Conservation (phyloP, 164 flowering plant genomes). For the Sedum album region DNA sequence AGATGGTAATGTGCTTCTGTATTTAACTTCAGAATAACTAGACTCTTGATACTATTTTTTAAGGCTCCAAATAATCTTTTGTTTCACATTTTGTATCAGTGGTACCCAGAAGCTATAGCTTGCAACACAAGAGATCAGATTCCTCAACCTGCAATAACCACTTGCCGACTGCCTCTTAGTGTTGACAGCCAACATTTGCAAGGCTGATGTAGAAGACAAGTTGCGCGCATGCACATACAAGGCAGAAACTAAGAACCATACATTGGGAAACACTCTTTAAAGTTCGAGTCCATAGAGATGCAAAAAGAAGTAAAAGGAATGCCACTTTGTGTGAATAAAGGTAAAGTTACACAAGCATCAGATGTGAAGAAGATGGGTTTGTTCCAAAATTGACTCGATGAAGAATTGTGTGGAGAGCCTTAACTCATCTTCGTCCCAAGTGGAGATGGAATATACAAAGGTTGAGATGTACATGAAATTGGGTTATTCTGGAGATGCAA, state of each 20-base stretch:
- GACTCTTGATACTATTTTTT: neutral
- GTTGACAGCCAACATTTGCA: neutral
- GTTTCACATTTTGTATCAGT: neutral
- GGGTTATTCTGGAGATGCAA: neutral
- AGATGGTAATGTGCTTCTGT: no score
- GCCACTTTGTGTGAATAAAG: conserved; percentile 7
- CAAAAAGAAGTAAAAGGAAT: conserved; percentile 7
- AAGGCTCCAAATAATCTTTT: neutral
- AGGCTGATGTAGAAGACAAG: neutral
- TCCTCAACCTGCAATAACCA: conserved; percentile 1
- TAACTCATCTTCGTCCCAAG: neutral
- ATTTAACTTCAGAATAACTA: neutral
- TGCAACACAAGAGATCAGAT: neutral
- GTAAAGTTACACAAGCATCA: conserved; percentile 4
- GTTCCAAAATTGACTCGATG: conserved; percentile 1
- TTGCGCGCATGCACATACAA: neutral
- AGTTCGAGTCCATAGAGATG: neutral
- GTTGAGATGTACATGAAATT: conserved; percentile 1
- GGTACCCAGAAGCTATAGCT: neutral
- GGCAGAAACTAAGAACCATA: neutral
- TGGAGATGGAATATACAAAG: conserved; percentile 4
- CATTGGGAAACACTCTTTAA: neutral
- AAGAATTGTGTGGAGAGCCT: conserved; percentile 2
- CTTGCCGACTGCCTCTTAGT: neutral
- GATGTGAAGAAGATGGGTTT: neutral